Evolutionary conservation across 1,139 yeast species (phyloP).

Genomic region (Nakaseomyces sp.): DNA sequence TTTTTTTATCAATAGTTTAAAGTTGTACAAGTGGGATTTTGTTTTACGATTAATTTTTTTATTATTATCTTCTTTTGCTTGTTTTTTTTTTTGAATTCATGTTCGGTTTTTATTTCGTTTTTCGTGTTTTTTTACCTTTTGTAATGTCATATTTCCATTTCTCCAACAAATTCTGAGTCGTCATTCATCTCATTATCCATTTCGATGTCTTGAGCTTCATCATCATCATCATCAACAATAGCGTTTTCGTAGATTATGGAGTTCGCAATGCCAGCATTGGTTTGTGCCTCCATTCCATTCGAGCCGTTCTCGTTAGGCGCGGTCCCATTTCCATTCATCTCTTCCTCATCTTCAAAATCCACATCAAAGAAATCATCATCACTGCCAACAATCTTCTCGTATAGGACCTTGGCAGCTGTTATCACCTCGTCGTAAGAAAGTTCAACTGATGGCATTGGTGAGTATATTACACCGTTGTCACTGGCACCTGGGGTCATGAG

Average conservation of each 20-base stretch:
- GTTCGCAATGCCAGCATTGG: conserved; percentile 8
- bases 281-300: conserved; percentile 3
- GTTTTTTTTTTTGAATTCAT: neutral
- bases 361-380: conserved; percentile 94
- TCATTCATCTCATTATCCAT: conserved; percentile 20
- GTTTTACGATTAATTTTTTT: too few relatives aligned
- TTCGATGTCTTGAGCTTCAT: conserved; percentile 24
- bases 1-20: neutral
- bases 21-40: neutral
- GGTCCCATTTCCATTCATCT: conserved; percentile 20
- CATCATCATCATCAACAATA: conserved; percentile 28
- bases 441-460: conserved; percentile 71
- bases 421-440: conserved; percentile 85
- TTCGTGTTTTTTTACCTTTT: neutral
- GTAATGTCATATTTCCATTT: conserved; percentile 49
- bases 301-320: neutral
- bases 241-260: conserved; percentile 25
- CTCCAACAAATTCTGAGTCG: conserved; percentile 57
- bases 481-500: conserved; percentile 27
- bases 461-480: conserved; percentile 47
- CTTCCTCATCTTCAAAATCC: conserved; percentile 92
- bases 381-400: conserved; percentile 74
- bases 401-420: conserved; percentile 68
- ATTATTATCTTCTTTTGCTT: neutral
- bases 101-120: neutral